Evolutionary conservation across 2,329 filamentous ascomycete genomes (phyloP).

Genomic region (Ophiostoma angusticollis): DNA sequence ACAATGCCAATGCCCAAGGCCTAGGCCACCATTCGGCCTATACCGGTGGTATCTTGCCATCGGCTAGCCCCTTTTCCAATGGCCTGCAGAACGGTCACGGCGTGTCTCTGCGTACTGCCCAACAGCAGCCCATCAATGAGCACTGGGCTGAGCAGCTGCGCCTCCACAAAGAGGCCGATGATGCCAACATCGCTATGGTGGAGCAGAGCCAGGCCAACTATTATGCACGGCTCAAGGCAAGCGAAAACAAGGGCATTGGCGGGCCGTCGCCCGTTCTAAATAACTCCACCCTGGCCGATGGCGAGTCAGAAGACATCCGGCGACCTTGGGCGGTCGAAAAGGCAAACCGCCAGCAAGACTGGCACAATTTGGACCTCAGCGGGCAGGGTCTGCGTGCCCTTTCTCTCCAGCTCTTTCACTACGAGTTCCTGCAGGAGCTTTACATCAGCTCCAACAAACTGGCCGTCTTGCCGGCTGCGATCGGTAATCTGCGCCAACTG

Average conservation of each 20-base stretch:
- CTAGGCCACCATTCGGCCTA: conserved; percentile 49
- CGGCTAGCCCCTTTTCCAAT: conserved; percentile 46
- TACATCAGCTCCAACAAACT: conserved; percentile 93
- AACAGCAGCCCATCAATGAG: conserved; percentile 38
- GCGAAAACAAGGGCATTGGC: conserved; percentile 55
- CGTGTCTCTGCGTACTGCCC: conserved; percentile 18
- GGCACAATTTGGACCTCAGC: conserved; percentile 87
- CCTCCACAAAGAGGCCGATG: conserved; percentile 64
- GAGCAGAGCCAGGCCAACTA: conserved; percentile 53
- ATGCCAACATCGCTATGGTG: conserved; percentile 57
- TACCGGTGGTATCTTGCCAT: conserved; percentile 51
- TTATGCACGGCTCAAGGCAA: conserved; percentile 60
- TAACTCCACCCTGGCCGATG: conserved; percentile 36
- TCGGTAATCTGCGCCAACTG: conserved; percentile 71
- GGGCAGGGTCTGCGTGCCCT: conserved; percentile 88
- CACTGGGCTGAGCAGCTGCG: conserved; percentile 86
- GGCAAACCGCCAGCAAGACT: conserved; percentile 65
- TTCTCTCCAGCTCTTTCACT: conserved; percentile 67
- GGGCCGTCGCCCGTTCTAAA: conserved; percentile 38
- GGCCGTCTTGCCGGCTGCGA: conserved; percentile 60
- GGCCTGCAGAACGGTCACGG: conserved; percentile 42
- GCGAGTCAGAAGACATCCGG: conserved; percentile 43
- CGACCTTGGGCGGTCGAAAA: conserved; percentile 48
- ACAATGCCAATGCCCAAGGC: conserved; percentile 41
- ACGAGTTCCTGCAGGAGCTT: conserved; percentile 79